Conservation (phyloP, 768 basidiomycete species). For the Dendrothele bispora region DNA sequence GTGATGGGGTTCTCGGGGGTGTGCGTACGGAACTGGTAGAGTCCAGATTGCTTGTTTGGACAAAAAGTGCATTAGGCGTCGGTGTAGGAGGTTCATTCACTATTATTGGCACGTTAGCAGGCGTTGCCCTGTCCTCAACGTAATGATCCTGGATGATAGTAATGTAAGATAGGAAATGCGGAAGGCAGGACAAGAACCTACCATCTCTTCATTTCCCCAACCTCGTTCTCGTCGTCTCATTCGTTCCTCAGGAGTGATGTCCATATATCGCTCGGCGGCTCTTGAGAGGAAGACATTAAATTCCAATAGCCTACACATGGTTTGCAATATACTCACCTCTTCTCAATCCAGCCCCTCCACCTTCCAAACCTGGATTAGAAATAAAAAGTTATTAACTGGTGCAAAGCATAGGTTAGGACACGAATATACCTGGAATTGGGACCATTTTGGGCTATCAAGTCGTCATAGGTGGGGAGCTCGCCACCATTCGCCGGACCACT, state of each 20-base stretch:
- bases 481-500: conserved; percentile 35
- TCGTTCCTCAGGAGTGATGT: conserved; percentile 59
- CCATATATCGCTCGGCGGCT: conserved; percentile 80
- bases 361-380: conserved; percentile 65
- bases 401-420: conserved; percentile 41
- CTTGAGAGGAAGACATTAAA: conserved; percentile 34
- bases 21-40: conserved; percentile 24
- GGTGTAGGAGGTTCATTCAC: conserved; percentile 22
- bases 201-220: conserved; percentile 56
- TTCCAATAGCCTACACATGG: background rate
- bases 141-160: conserved; percentile 1
- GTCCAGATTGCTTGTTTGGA: conserved; percentile 44
- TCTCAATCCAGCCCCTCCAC: conserved; percentile 89
- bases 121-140: conserved; percentile 5
- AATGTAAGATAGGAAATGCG: background rate
- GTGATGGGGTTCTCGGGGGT: conserved; percentile 23
- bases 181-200: background rate
- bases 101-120: conserved; percentile 1
- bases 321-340: conserved; percentile 50
- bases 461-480: conserved; percentile 77
- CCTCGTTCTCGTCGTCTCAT: conserved; percentile 61
- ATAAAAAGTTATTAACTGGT: conserved; percentile 12
- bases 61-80: conserved; percentile 30
- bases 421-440: conserved; percentile 82
- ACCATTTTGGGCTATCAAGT: conserved; percentile 72